Evolutionary conservation across 257 asterid species (phyloP).

Genomic region (Ilex aquifolium): DNA sequence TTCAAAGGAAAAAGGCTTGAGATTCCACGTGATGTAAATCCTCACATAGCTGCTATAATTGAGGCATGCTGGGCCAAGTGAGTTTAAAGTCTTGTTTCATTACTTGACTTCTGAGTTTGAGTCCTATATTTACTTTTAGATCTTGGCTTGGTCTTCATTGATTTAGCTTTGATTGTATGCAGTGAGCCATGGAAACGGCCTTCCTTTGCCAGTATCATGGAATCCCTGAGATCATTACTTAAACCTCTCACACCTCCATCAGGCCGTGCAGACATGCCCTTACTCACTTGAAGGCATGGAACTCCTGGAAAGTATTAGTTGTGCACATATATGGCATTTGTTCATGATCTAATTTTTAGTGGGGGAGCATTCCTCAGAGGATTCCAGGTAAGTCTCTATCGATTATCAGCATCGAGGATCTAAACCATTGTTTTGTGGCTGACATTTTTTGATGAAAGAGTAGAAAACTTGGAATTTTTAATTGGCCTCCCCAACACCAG

Average conservation of each 20-base stretch:
- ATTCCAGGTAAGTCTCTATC: too few relatives aligned
- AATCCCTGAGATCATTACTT: conserved; percentile 56
- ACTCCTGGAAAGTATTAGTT: neutral
- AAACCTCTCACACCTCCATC: conserved; percentile 45
- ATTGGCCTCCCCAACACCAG: too few relatives aligned
- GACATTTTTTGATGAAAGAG: too few relatives aligned
- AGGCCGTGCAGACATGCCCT: conserved; percentile 37
- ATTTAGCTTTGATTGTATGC: conserved; percentile 17
- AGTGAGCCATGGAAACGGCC: conserved; percentile 96
- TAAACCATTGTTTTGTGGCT: too few relatives aligned
- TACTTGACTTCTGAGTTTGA: conserved; percentile 8
- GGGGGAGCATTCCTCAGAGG: neutral
- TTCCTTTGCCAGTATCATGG: conserved; percentile 79
- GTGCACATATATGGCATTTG: conserved; percentile 14
- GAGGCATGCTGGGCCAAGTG: conserved; percentile 90
- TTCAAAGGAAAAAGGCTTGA: conserved; percentile 77
- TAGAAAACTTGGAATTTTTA: too few relatives aligned
- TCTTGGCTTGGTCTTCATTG: conserved; percentile 1
- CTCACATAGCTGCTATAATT: conserved; percentile 68
- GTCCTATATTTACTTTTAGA: neutral
- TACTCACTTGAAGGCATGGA: conserved; percentile 27
- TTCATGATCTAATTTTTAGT: conserved; percentile 7
- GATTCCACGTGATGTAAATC: conserved; percentile 67
- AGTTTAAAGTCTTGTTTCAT: conserved; percentile 22
- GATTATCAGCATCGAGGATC: too few relatives aligned